Base-by-base conservation (phyloP, 2,329 filamentous ascomycete species). In the Dactylellina leptospora region DNA sequence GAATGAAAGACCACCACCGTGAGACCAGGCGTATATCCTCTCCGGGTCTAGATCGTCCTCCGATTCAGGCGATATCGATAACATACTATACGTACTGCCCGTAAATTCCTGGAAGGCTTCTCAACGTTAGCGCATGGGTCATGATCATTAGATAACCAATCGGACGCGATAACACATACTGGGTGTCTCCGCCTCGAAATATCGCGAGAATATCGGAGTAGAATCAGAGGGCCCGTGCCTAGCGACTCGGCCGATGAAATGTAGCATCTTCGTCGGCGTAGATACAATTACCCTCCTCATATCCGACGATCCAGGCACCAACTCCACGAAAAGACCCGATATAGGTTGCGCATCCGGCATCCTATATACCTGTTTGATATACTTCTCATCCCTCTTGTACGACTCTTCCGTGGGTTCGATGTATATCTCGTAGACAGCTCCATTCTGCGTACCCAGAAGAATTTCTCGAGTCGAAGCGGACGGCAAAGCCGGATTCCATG, bases 381-480 rank as follows among this genome's bases (percentile, higher is more conserved):
- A 96, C 80, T 92, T 92, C 79, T 99, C 95, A 80, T 97, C 93
- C 78, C 93, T 90, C 75, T 92, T 87, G 81, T 97, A 97, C 81
- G 97, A 97, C 79, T 97, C 95, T 51, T 90, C 92, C 11, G 92
- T 90, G 2, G 92, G 92, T 80, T 99, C 95, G 78, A 99, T 93
- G 77, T 92, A 97, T 16, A 89, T 89, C 81, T 99, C 95, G 81
- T 96, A 97, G 28, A 99, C 87, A 79, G 92, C 95, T 23, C 95
- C 95, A 80, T 97, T 95, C n/a, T 90, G 87, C 8, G 92, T 89
- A 30, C 95, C 95, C 28, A 99, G 81, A 6, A 99, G 82, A 36
- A 99, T 97, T 82, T 99, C 95, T 64, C 95, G 85, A 2, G 95
- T 99, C 1, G 92, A 96, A 2, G 93, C 91, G 6, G 93, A 97